These are phyloP conservation scores for Mycosphaerella sp. DNA, from an alignment of 2,329 filamentous ascomycete genomes.

Conservation along the genomic window DNA sequence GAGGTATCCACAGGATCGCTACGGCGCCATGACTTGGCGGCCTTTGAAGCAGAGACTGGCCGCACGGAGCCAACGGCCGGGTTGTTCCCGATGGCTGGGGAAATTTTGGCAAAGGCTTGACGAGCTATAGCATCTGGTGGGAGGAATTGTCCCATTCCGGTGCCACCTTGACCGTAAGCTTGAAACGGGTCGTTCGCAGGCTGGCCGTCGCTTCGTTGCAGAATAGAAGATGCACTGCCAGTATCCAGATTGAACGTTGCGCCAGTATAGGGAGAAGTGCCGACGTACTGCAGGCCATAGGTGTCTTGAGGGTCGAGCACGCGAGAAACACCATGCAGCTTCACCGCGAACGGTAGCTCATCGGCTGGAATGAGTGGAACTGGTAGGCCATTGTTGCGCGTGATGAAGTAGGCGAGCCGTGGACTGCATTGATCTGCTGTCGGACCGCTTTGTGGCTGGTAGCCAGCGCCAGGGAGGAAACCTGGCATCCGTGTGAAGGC, in stretches of 20 bases:
- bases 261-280: constrained; percentile 25
- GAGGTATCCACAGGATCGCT: constrained; percentile 11
- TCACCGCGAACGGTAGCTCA: constrained; percentile 37
- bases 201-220: constrained; percentile 20
- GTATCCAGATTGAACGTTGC: constrained; percentile 24
- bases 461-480: constrained; percentile 4
- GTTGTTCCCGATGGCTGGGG: background rate
- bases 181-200: constrained; percentile 14
- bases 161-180: constrained; percentile 16
- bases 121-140: constrained; percentile 24
- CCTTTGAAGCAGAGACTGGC: constrained; percentile 22
- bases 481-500: constrained; percentile 9
- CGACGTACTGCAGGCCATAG: constrained; percentile 31
- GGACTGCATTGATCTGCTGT: constrained; percentile 10
- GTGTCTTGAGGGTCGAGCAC: constrained; percentile 31
- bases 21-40: constrained; percentile 26
- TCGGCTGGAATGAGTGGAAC: constrained; percentile 41
- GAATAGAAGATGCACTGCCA: background rate
- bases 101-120: constrained; percentile 17
- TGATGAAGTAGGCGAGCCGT: constrained; percentile 36
- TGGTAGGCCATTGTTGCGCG: constrained; percentile 32
- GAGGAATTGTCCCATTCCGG: constrained; percentile 16
- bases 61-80: constrained; percentile 8
- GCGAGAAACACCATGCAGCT: constrained; percentile 36
- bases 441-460: constrained; percentile 8